phyloP scores from a whole-genome alignment of 164 flowering plant species.

The Tetracentron sinense region DNA sequence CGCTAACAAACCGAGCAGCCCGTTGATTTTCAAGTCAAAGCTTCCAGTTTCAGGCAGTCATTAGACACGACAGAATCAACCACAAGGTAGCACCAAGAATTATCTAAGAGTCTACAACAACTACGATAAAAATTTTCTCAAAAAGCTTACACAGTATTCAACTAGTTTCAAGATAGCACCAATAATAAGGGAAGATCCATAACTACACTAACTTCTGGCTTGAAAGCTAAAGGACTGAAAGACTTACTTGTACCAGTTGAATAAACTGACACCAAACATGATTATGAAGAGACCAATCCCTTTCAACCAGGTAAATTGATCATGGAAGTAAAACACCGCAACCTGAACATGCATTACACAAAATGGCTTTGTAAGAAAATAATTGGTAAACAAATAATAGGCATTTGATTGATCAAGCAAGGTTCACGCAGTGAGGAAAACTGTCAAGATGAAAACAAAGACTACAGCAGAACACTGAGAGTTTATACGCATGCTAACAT shows the following conservation, averaged over 20 bases:
- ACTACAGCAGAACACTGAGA: no score
- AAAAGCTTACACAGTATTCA: background rate
- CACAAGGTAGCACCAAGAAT: background rate
- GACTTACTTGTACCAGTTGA: constrained; percentile 99
- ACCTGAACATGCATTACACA: constrained; percentile 44
- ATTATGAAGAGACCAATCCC: constrained; percentile 79
- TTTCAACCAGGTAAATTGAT: constrained; percentile 87
- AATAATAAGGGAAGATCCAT: background rate
- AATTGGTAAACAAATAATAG: background rate
- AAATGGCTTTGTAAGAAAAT: background rate
- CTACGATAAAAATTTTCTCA: background rate
- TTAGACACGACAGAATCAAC: background rate
- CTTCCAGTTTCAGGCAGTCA: background rate
- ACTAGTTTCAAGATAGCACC: background rate
- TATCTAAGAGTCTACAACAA: background rate
- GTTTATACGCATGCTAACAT: background rate
- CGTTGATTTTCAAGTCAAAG: background rate
- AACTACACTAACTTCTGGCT: background rate
- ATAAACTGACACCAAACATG: constrained; percentile 89
- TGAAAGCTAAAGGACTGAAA: background rate
- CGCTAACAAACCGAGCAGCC: background rate
- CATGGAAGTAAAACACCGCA: constrained; percentile 96
- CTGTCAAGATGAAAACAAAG: background rate
- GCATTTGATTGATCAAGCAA: background rate
- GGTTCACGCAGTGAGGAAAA: background rate